These are phyloP conservation scores for Artemisia tridentata DNA, from an alignment of 129 eudicot species.

Conservation along the genomic window DNA sequence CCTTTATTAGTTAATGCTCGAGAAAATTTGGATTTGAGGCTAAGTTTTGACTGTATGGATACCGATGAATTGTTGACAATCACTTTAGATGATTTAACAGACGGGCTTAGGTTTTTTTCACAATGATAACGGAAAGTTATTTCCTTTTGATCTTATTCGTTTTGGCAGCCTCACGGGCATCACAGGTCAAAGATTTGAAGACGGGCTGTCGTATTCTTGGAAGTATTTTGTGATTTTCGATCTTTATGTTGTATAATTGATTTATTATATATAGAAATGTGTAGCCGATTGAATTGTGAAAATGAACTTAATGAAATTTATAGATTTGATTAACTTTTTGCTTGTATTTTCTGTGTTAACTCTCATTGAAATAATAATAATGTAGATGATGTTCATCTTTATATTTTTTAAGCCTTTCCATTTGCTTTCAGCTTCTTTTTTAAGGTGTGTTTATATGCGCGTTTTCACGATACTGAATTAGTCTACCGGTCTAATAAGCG, in stretches of 20 bases:
- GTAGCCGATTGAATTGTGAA: neutral
- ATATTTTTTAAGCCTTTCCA: too few relatives aligned
- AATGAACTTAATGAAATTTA: neutral
- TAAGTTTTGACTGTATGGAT: constrained; percentile 70
- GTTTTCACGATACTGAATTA: too few relatives aligned
- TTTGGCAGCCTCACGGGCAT: neutral
- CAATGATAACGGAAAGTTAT: constrained; percentile 17
- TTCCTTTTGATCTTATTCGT: constrained; percentile 4
- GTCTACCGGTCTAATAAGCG: too few relatives aligned
- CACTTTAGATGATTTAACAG: constrained; percentile 70
- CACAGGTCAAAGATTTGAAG: neutral
- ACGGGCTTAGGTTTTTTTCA: constrained; percentile 60
- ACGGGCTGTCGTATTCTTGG: neutral
- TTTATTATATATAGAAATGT: constrained; percentile 7
- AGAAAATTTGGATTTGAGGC: constrained; percentile 79
- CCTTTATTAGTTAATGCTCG: constrained; percentile 84
- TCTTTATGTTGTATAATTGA: constrained; percentile 18
- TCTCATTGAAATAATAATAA: neutral
- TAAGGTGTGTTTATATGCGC: too few relatives aligned
- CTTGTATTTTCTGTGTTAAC: neutral
- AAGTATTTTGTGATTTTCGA: neutral
- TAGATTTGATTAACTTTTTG: neutral
- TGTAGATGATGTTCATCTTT: too few relatives aligned
- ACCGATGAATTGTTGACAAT: constrained; percentile 72
- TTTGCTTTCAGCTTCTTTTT: too few relatives aligned